Evolutionary conservation across 2,329 filamentous ascomycete genomes (phyloP).

Genomic region (Aaosphaeria pasadenensis): DNA sequence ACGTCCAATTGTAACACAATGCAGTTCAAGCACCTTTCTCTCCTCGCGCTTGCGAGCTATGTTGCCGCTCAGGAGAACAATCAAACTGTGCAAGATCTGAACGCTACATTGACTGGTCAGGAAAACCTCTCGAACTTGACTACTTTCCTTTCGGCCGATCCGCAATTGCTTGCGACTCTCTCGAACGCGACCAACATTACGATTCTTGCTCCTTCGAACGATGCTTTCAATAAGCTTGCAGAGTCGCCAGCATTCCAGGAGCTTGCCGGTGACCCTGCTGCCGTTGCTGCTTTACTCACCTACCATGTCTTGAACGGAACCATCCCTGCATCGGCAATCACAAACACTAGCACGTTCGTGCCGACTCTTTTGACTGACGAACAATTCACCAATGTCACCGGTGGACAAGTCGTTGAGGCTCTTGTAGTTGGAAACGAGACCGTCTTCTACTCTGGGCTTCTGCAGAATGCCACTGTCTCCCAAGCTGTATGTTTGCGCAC

Average conservation of each 20-base stretch:
- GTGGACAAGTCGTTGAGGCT: slow-evolving; percentile 56
- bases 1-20: slow-evolving; percentile 22
- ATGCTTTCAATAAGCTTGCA: slow-evolving; percentile 43
- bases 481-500: slow-evolving; percentile 41
- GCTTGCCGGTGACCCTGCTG: slow-evolving; percentile 24
- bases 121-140: slow-evolving; percentile 29
- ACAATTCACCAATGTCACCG: slow-evolving; percentile 57
- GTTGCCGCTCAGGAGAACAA: slow-evolving; percentile 26
- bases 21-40: slow-evolving; percentile 37
- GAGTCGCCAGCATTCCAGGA: slow-evolving; percentile 31
- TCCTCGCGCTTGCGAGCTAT: slow-evolving; percentile 34
- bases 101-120: slow-evolving; percentile 22
- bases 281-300: slow-evolving; percentile 47
- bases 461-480: slow-evolving; percentile 48
- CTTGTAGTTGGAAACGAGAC: slow-evolving; percentile 42
- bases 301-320: slow-evolving; percentile 61
- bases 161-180: slow-evolving; percentile 38
- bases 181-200: slow-evolving; percentile 51
- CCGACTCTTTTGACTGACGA: slow-evolving; percentile 50
- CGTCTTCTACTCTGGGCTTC: slow-evolving; percentile 53
- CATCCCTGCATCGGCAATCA: slow-evolving; percentile 38
- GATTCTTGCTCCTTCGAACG: slow-evolving; percentile 56
- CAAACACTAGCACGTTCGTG: slow-evolving; percentile 43
- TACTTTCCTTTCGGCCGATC: slow-evolving; percentile 35
- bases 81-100: slow-evolving; percentile 18